Conservation (phyloP, 1,284 basidiomycete genomes). For the Fomitopsis betulina region DNA sequence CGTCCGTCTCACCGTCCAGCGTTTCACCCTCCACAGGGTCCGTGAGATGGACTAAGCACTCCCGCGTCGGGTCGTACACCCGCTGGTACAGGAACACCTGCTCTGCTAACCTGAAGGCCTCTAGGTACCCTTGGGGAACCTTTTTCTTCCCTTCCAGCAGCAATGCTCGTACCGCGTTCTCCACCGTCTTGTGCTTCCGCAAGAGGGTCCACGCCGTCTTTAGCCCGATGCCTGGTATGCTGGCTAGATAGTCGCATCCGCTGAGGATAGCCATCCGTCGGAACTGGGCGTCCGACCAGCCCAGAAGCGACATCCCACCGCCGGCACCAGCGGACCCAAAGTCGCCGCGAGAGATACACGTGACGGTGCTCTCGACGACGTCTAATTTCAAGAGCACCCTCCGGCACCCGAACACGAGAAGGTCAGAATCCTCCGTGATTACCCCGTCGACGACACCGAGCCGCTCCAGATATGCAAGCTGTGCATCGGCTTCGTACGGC, state of each 20-base stretch:
- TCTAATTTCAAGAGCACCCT: slow-evolving; percentile 89
- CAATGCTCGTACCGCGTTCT: slow-evolving; percentile 80
- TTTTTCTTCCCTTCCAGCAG: slow-evolving; percentile 82
- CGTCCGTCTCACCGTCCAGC: slow-evolving; percentile 60
- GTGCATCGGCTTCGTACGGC: slow-evolving; percentile 98
- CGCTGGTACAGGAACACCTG: slow-evolving; percentile 93
- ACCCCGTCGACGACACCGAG: slow-evolving; percentile 85
- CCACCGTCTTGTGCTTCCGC: slow-evolving; percentile 81
- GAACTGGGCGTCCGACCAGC: slow-evolving; percentile 90
- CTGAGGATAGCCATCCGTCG: slow-evolving; percentile 95
- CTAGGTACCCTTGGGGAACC: slow-evolving; percentile 75
- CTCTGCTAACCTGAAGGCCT: slow-evolving; percentile 78
- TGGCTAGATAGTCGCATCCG: slow-evolving; percentile 96
- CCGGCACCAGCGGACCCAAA: slow-evolving; percentile 61
- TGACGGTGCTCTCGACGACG: slow-evolving; percentile 65
- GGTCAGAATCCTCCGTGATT: slow-evolving; percentile 97
- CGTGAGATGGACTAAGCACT: slow-evolving; percentile 67
- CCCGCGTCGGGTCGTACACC: slow-evolving; percentile 77
- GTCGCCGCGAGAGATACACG: slow-evolving; percentile 74
- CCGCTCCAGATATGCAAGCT: slow-evolving; percentile 90
- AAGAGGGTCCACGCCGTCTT: slow-evolving; percentile 91
- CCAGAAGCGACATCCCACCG: slow-evolving; percentile 72
- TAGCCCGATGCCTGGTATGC: slow-evolving; percentile 89
- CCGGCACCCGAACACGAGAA: slow-evolving; percentile 94
- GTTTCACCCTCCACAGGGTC: slow-evolving; percentile 47